Percentiles rank a stretch among this genome's conserved stretches.
Evolutionary conservation across 768 basidiomycete genomes (phyloP).

Genomic region (Mycena chlorophos): DNA sequence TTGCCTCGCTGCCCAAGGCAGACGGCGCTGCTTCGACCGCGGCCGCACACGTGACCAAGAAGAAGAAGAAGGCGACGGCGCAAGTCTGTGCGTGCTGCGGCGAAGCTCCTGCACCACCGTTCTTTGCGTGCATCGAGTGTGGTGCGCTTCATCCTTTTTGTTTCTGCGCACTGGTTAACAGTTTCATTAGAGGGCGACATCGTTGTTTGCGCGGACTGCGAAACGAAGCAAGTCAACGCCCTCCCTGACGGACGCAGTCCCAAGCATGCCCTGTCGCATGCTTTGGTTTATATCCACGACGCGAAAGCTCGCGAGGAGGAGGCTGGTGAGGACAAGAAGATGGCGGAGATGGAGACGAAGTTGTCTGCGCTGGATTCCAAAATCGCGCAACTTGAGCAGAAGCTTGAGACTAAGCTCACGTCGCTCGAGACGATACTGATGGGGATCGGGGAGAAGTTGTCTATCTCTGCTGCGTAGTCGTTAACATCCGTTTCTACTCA

Average conservation of each 20-base stretch:
- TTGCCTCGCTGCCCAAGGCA: neutral
- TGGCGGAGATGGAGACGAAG: neutral
- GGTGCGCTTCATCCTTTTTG: conserved; percentile 4
- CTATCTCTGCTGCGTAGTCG: no score
- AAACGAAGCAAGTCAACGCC: neutral
- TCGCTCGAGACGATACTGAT: conserved; percentile 9
- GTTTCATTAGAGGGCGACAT: neutral
- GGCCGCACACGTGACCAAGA: neutral
- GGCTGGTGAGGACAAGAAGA: neutral
- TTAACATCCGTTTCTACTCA: no score
- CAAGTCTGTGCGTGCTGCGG: conserved; percentile 11
- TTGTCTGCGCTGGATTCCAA: neutral
- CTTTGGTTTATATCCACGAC: conserved; percentile 5
- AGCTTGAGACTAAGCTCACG: conserved; percentile 8
- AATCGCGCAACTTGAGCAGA: conserved; percentile 11
- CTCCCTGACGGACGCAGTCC: neutral
- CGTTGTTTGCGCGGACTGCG: conserved; percentile 2
- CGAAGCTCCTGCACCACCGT: conserved; percentile 4
- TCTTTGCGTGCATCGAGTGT: conserved; percentile 15
- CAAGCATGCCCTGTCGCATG: neutral
- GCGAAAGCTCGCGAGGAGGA: neutral
- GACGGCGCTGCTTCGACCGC: neutral
- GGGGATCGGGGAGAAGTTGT: conserved; percentile 4
- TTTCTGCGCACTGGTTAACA: neutral
- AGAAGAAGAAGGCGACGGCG: neutral